A percentile compares a stretch with the other conserved stretches of the same genome.
Conservation (phyloP, 768 basidiomycete genomes). For the Lactifluus hygrophoroides region DNA sequence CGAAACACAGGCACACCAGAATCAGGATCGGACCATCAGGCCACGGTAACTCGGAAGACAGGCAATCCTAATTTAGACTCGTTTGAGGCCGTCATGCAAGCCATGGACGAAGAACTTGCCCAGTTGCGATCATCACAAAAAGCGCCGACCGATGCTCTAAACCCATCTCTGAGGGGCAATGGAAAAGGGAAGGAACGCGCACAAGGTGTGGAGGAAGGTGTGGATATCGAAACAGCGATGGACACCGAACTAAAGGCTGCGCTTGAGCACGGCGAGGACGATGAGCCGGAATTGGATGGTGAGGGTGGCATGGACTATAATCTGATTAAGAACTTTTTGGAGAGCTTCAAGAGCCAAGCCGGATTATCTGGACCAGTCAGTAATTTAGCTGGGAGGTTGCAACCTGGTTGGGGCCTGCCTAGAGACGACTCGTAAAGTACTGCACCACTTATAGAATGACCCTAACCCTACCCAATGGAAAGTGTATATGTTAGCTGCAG, state of each 20-base stretch:
- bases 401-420: slow-evolving; percentile 66
- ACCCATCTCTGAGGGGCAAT: slow-evolving; percentile 24
- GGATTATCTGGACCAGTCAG: slow-evolving; percentile 89
- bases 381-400: slow-evolving; percentile 77
- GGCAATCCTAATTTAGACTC: slow-evolving; percentile 74
- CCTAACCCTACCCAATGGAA: slow-evolving; percentile 10
- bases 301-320: slow-evolving; percentile 66
- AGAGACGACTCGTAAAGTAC: slow-evolving; percentile 39
- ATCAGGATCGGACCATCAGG: slow-evolving; percentile 18
- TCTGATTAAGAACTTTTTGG: slow-evolving; percentile 93
- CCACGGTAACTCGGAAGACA: slow-evolving; percentile 27
- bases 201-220: slow-evolving; percentile 39
- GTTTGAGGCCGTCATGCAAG: slow-evolving; percentile 93
- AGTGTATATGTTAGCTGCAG: too few relatives aligned
- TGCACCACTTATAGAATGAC: neutral
- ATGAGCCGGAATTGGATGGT: slow-evolving; percentile 43
- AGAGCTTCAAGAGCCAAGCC: slow-evolving; percentile 89
- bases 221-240: slow-evolving; percentile 80
- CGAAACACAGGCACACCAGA: neutral
- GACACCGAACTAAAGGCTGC: slow-evolving; percentile 72
- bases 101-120: slow-evolving; percentile 81
- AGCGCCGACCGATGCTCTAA: neutral
- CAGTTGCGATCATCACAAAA: slow-evolving; percentile 32
- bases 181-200: slow-evolving; percentile 39
- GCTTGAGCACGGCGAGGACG: slow-evolving; percentile 47